Percentiles rank a stretch among this genome's conserved stretches.
Evolutionary conservation across 768 basidiomycete genomes (phyloP).

Genomic region (Termitomyces sp.): DNA sequence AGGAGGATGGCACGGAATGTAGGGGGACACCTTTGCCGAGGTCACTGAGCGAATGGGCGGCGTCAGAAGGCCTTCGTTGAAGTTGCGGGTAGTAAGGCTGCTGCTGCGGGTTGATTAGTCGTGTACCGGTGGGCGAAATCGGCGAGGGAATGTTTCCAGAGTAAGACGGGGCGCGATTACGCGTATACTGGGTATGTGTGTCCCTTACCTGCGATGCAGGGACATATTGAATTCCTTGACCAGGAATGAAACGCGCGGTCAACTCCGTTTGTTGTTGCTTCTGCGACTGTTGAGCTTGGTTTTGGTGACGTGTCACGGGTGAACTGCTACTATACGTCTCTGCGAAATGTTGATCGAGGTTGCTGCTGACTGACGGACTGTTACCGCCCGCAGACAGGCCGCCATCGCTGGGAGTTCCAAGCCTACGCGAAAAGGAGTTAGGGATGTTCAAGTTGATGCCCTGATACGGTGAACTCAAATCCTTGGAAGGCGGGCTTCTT

Average conservation of each 20-base stretch:
- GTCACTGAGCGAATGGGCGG: conserved; percentile 35
- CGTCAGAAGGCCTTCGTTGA: conserved; percentile 39
- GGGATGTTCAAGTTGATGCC: conserved; percentile 61
- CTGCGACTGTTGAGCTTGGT: conserved; percentile 15
- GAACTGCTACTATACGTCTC: conserved; percentile 31
- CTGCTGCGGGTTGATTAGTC: conserved; percentile 40
- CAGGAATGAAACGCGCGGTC: conserved; percentile 59
- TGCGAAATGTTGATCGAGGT: conserved; percentile 42
- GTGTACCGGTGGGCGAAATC: conserved; percentile 44
- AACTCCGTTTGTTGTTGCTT: conserved; percentile 31
- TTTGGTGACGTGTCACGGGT: conserved; percentile 13
- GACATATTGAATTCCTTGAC: conserved; percentile 30
- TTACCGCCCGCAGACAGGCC: conserved; percentile 44
- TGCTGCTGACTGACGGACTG: conserved; percentile 41
- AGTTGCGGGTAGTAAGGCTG: conserved; percentile 39
- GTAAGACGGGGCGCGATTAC: conserved; percentile 38
- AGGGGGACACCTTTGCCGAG: conserved; percentile 90
- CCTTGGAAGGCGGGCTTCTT: conserved; percentile 53
- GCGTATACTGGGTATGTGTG: conserved; percentile 29
- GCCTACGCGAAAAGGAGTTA: conserved; percentile 39
- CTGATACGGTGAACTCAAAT: conserved; percentile 50
- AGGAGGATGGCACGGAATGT: conserved; percentile 72
- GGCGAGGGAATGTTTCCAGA: conserved; percentile 43
- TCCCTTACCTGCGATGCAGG: conserved; percentile 16
- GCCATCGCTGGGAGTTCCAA: conserved; percentile 60